Conservation (phyloP, 75 land plant species). For the Cunninghamia lanceolata region DNA sequence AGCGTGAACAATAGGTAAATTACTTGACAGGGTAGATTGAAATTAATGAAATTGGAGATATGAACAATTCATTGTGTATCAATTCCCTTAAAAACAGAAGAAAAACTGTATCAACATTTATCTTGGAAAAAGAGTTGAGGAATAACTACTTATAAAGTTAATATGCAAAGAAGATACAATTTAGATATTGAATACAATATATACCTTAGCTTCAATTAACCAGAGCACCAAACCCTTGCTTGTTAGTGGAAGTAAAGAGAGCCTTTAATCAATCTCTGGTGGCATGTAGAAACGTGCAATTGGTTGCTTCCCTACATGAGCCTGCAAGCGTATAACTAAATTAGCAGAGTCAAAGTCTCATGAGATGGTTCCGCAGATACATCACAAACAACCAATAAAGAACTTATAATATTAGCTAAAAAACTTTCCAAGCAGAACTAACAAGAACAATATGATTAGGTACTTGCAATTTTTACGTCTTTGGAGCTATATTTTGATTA, state of each 20-base stretch:
- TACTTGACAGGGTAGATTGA: background rate
- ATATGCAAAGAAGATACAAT: background rate
- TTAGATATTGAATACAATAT: background rate
- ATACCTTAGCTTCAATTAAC: constrained; percentile 84
- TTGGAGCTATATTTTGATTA: background rate
- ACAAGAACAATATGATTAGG: background rate
- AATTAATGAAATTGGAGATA: background rate
- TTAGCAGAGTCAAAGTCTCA: background rate
- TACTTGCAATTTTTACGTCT: background rate
- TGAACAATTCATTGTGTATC: background rate
- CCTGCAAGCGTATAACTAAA: constrained; percentile 29
- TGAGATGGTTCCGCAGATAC: background rate
- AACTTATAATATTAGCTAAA: background rate
- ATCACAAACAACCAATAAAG: background rate
- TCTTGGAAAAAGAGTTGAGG: background rate
- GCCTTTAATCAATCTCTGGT: constrained; percentile 86
- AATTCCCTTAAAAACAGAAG: background rate
- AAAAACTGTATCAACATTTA: background rate
- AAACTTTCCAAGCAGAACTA: background rate
- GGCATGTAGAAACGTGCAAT: constrained; percentile 81
- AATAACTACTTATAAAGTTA: background rate
- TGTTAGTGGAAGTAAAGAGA: constrained; percentile 59
- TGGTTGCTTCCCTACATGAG: constrained; percentile 87
- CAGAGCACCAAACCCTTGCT: constrained; percentile 77
- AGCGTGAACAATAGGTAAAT: background rate